phyloP scores from a whole-genome alignment of 331 rosid species.

The Spiraea crenata region DNA sequence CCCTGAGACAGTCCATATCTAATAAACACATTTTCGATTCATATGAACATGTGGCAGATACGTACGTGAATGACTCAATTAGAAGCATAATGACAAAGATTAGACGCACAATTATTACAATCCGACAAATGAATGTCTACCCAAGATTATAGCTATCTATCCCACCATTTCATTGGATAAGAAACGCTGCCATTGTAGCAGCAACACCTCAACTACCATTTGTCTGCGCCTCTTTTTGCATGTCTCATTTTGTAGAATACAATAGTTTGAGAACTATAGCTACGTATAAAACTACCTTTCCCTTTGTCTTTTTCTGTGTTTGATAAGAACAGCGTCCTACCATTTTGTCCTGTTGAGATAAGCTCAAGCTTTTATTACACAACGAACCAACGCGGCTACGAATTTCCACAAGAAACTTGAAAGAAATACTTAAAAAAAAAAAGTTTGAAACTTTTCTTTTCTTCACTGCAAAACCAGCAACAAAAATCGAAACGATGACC shows the following conservation, averaged over 20 bases:
- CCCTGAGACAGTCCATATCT: too few species aligned
- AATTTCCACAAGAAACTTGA: slow-evolving; percentile 1
- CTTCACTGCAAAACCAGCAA: background rate
- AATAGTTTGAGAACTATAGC: too few species aligned
- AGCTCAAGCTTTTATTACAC: too few species aligned
- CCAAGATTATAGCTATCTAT: background rate
- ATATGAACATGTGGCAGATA: background rate
- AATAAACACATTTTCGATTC: too few species aligned
- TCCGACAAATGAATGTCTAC: background rate
- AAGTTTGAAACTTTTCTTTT: background rate
- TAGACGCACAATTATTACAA: background rate
- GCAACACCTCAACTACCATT: background rate
- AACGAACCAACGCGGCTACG: background rate
- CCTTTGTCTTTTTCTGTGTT: too few species aligned
- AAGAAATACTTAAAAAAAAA: background rate
- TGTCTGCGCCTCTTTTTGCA: too few species aligned
- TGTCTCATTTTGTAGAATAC: too few species aligned
- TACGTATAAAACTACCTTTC: too few species aligned
- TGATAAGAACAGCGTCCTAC: too few species aligned
- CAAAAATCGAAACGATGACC: slow-evolving; percentile 6
- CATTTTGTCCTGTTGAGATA: too few species aligned
- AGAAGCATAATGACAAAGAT: background rate
- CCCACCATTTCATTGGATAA: background rate
- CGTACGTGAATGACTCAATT: background rate
- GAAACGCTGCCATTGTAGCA: background rate